These are phyloP conservation scores for Paramyrothecium sp. DNA, from an alignment of 2,329 filamentous ascomycete species.

Conservation along the genomic window DNA sequence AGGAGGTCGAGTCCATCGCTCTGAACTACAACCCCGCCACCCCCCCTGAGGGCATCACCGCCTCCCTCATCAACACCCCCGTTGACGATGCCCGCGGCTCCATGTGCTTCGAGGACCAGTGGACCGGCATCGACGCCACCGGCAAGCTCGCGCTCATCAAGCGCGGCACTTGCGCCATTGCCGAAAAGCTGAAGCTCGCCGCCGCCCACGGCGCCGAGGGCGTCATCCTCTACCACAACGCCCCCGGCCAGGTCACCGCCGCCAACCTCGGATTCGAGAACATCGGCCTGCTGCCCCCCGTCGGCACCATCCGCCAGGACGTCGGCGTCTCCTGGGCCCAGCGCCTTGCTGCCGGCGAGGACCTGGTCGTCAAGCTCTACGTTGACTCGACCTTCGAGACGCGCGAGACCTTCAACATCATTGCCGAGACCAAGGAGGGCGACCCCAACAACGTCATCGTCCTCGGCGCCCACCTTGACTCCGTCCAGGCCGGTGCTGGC, in stretches of 20 bases:
- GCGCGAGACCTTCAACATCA: constrained; percentile 38
- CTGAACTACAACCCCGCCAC: constrained; percentile 42
- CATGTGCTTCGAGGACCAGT: constrained; percentile 36
- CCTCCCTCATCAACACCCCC: constrained; percentile 27
- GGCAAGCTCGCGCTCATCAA: constrained; percentile 41
- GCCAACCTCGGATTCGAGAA: constrained; percentile 52
- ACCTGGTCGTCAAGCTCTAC: constrained; percentile 29
- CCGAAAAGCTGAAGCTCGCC: constrained; percentile 37
- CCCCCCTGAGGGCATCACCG: constrained; percentile 26
- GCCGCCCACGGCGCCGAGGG: constrained; percentile 32
- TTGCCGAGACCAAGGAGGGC: constrained; percentile 40
- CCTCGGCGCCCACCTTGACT: constrained; percentile 40
- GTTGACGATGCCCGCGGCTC: constrained; percentile 29
- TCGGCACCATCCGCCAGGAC: constrained; percentile 32
- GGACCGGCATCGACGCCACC: constrained; percentile 34
- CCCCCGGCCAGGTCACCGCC: constrained; percentile 39
- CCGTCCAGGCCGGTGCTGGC: constrained; percentile 36
- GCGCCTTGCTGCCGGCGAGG: constrained; percentile 29
- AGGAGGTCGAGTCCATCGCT: constrained; percentile 39
- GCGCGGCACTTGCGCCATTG: constrained; percentile 38
- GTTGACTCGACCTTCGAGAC: constrained; percentile 35
- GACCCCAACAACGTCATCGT: constrained; percentile 40
- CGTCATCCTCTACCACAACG: constrained; percentile 62
- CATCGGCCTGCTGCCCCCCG: constrained; percentile 30
- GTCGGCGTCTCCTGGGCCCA: constrained; percentile 32